Conservation (phyloP, 805 yeast species). For the Teunomyces gatunensis region DNA sequence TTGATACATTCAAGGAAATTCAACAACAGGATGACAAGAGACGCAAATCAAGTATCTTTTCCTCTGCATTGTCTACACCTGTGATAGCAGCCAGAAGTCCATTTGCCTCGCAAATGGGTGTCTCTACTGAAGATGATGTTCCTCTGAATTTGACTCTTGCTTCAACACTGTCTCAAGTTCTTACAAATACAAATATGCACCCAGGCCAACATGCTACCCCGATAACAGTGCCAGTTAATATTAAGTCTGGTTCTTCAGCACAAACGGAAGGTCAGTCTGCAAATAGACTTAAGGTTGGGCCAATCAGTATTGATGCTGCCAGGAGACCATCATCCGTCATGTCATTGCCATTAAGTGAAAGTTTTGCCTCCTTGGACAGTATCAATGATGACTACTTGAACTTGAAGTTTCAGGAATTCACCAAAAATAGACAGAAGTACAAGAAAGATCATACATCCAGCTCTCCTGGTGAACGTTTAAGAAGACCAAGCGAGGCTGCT, state of each 20-base stretch:
- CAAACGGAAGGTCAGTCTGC: background rate
- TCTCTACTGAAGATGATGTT: background rate
- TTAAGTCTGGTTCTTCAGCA: conserved; percentile 8
- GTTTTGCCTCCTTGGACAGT: conserved; percentile 77
- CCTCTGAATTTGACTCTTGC: background rate
- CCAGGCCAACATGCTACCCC: background rate
- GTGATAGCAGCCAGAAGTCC: conserved; percentile 16
- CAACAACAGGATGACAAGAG: conserved; percentile 41
- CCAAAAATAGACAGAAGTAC: conserved; percentile 11
- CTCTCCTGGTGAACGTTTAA: conserved; percentile 5
- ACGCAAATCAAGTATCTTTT: conserved; percentile 29
- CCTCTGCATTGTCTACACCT: conserved; percentile 13
- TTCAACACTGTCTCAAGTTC: background rate
- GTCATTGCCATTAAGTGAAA: conserved; percentile 64
- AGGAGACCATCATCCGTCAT: conserved; percentile 63
- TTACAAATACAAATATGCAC: background rate
- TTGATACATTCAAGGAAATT: conserved; percentile 43
- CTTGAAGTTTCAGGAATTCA: conserved; percentile 34
- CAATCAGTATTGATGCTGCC: conserved; percentile 24
- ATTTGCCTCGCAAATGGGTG: conserved; percentile 9
- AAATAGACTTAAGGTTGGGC: conserved; percentile 29
- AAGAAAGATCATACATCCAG: conserved; percentile 9
- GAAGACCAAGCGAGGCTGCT: conserved; percentile 4
- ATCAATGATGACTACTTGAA: conserved; percentile 56
- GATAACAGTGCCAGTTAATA: background rate